These are phyloP conservation scores for Aureobasidium vineae DNA, from an alignment of 2,329 filamentous ascomycete species.

Conservation along the genomic window DNA sequence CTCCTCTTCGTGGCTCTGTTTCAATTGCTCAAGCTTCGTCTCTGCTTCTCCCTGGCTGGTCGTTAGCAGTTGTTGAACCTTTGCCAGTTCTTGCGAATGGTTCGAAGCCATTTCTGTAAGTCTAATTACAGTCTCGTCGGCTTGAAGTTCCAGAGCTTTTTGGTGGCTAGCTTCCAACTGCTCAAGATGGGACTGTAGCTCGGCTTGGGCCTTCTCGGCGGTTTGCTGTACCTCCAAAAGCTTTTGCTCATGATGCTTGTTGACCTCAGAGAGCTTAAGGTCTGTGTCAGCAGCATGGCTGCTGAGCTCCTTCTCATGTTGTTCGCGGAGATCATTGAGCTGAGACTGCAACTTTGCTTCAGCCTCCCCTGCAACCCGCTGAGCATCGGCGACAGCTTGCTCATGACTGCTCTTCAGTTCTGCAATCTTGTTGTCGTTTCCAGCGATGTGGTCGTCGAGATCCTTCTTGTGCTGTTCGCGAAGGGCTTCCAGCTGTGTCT, in stretches of 20 bases:
- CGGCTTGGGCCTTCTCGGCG: background rate
- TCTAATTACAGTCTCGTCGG: background rate
- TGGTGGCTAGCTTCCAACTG: conserved; percentile 2
- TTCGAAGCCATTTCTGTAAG: conserved; percentile 9
- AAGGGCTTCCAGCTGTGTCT: background rate
- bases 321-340: background rate
- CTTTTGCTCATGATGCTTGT: background rate
- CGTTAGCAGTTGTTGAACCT: conserved; percentile 21
- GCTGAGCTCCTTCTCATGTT: conserved; percentile 15
- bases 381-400: conserved; percentile 4
- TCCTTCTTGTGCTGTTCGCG: conserved; percentile 11
- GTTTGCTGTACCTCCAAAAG: background rate
- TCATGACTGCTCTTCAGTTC: conserved; percentile 15
- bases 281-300: background rate
- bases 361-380: background rate
- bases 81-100: conserved; percentile 15
- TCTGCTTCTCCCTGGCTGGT: conserved; percentile 26
- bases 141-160: background rate
- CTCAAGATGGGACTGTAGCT: conserved; percentile 14
- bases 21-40: conserved; percentile 19
- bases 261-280: background rate
- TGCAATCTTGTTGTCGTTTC: background rate
- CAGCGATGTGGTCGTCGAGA: background rate
- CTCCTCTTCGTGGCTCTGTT: conserved; percentile 23
- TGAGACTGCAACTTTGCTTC: conserved; percentile 13